Percentiles rank a stretch among this genome's conserved stretches.
phyloP scores from a whole-genome alignment of 257 asterid genomes.

The Verbascum thapsus region DNA sequence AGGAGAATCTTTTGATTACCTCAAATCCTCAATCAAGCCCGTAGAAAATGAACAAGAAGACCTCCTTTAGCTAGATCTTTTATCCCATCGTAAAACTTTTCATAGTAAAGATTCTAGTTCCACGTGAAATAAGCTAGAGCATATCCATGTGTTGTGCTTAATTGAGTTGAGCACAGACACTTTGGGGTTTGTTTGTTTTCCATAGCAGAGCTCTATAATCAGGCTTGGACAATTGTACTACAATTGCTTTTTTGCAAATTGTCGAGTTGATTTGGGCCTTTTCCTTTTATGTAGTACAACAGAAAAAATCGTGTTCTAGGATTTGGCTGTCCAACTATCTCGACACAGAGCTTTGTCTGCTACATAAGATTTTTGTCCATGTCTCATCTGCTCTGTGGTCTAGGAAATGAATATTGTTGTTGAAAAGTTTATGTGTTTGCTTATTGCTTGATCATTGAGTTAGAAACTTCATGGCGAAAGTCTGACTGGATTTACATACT shows the following conservation, averaged over 20 bases:
- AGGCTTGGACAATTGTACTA: not conserved
- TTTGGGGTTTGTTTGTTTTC: slow-evolving; percentile 9
- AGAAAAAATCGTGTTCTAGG: not conserved
- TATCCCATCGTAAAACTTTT: not conserved
- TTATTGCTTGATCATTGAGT: slow-evolving; percentile 22
- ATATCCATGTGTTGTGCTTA: slow-evolving; percentile 4
- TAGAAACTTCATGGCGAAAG: slow-evolving; percentile 23
- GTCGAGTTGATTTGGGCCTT: slow-evolving; percentile 15
- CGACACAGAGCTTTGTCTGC: slow-evolving; percentile 18
- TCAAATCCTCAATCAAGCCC: slow-evolving; percentile 21
- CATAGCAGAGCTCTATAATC: not conserved
- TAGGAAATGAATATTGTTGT: slow-evolving; percentile 15
- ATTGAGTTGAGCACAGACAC: slow-evolving; percentile 3
- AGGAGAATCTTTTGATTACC: too few relatives aligned
- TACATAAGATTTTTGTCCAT: slow-evolving; percentile 20
- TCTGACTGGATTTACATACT: slow-evolving; percentile 23
- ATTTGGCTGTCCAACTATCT: not conserved
- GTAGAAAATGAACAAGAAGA: slow-evolving; percentile 15
- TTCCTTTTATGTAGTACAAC: not conserved
- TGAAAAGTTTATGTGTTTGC: slow-evolving; percentile 4
- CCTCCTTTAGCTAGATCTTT: not conserved
- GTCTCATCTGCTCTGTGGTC: slow-evolving; percentile 10
- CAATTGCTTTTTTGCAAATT: not conserved
- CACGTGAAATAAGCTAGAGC: slow-evolving; percentile 15
- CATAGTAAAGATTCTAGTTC: slow-evolving; percentile 15